These are phyloP conservation scores for Amaranthus hypochondriacus DNA, from an alignment of 148 eudicot species.

Conservation along the genomic window DNA sequence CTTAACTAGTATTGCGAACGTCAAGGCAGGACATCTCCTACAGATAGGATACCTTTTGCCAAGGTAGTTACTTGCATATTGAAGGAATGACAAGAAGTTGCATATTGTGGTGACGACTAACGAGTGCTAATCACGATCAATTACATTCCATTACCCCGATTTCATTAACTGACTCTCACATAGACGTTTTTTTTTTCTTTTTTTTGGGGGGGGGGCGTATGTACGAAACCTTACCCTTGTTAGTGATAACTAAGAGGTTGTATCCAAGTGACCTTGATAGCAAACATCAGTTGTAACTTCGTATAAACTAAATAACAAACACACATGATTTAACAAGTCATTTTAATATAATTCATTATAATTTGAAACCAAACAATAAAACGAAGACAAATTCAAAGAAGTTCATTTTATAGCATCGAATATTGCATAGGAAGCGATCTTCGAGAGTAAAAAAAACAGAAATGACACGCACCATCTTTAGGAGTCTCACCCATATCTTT, in stretches of 20 bases:
- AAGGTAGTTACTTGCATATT: background rate
- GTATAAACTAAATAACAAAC: too few relatives aligned
- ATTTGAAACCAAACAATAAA: too few relatives aligned
- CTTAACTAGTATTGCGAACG: background rate
- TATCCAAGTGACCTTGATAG: too few relatives aligned
- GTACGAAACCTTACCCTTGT: too few relatives aligned
- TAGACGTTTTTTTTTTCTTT: background rate
- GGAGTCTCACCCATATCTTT: constrained; percentile 68
- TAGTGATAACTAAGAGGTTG: too few relatives aligned
- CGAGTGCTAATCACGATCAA: background rate
- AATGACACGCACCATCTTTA: constrained; percentile 63
- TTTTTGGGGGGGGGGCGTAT: too few relatives aligned
- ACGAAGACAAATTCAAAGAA: background rate
- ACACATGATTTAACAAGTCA: too few relatives aligned
- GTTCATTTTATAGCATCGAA: background rate
- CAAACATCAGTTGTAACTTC: too few relatives aligned
- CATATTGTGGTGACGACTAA: background rate
- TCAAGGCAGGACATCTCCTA: background rate
- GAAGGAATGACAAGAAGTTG: background rate
- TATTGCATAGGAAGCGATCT: background rate
- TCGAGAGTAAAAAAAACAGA: constrained; percentile 4
- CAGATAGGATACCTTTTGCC: background rate
- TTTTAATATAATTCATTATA: too few relatives aligned
- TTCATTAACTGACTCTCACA: background rate
- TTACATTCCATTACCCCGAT: background rate